phyloP scores from a whole-genome alignment of 192 early-diverging fungal species.

The Coemansia sp. region DNA sequence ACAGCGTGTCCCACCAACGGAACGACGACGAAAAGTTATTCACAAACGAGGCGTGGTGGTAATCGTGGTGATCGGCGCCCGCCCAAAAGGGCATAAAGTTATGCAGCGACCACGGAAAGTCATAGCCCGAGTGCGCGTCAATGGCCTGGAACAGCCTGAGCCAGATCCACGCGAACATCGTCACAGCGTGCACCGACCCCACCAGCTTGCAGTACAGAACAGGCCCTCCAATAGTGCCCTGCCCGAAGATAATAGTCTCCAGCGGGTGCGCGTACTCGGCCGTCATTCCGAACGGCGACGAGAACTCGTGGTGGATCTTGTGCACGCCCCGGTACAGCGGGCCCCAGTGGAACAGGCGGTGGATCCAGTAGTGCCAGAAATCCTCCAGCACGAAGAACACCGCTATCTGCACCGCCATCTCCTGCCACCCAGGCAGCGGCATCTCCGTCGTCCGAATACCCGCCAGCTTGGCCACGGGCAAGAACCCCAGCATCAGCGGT shows the following conservation, averaged over 20 bases:
- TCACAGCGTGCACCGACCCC: slow-evolving; percentile 76
- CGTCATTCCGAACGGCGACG: slow-evolving; percentile 84
- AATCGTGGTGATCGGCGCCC: slow-evolving; percentile 92
- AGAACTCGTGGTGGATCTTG: slow-evolving; percentile 93
- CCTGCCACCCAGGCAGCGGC: slow-evolving; percentile 79
- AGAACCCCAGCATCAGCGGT: slow-evolving; percentile 87
- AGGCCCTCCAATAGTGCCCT: slow-evolving; percentile 83
- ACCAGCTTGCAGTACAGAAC: slow-evolving; percentile 68
- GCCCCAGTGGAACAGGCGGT: slow-evolving; percentile 86
- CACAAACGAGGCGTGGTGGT: slow-evolving; percentile 83
- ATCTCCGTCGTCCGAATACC: slow-evolving; percentile 83
- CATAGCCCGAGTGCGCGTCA: slow-evolving; percentile 92
- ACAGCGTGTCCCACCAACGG: slow-evolving; percentile 87
- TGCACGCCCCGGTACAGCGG: slow-evolving; percentile 88
- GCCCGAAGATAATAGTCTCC: slow-evolving; percentile 82
- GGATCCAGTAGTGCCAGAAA: slow-evolving; percentile 89
- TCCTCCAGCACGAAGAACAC: slow-evolving; percentile 88
- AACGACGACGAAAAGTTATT: slow-evolving; percentile 84
- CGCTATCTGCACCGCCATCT: slow-evolving; percentile 65
- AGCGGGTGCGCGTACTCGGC: slow-evolving; percentile 91
- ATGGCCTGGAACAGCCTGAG: slow-evolving; percentile 80
- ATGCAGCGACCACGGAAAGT: slow-evolving; percentile 93
- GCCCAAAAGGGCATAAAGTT: slow-evolving; percentile 88
- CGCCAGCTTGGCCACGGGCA: slow-evolving; percentile 77
- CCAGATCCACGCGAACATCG: slow-evolving; percentile 84